Evolutionary conservation across 2,329 filamentous ascomycete genomes (phyloP).

Genomic region (Gremmenia infestans): DNA sequence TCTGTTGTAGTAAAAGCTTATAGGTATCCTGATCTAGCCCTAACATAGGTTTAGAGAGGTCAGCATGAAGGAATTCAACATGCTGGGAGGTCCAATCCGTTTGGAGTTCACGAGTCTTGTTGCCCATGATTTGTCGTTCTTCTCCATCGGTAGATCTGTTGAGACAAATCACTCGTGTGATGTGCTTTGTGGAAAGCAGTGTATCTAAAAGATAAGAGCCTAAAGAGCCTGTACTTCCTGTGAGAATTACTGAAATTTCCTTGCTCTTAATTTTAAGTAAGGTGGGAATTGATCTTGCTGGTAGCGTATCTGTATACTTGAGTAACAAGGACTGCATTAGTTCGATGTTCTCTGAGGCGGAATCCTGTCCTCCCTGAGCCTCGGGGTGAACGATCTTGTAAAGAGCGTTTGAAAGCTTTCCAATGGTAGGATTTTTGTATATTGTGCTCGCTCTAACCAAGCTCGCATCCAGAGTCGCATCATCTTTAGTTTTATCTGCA

Average conservation of each 20-base stretch:
- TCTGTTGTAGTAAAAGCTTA: slow-evolving; percentile 18
- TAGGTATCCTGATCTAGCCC: slow-evolving; percentile 36
- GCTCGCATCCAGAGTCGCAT: too few relatives aligned
- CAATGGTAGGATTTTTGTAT: too few relatives aligned
- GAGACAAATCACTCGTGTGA: slow-evolving; percentile 42
- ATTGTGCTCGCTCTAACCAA: too few relatives aligned
- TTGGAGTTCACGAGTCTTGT: slow-evolving; percentile 34
- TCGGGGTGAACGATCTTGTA: too few relatives aligned
- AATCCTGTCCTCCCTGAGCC: too few relatives aligned
- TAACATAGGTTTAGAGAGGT: slow-evolving; percentile 42
- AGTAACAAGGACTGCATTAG: slow-evolving; percentile 8
- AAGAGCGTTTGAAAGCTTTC: background rate
- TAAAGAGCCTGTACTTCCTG: slow-evolving; percentile 44
- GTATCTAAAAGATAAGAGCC: slow-evolving; percentile 42
- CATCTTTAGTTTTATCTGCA: too few relatives aligned
- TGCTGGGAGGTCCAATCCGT: slow-evolving; percentile 31
- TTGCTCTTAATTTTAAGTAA: background rate
- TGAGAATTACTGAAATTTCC: slow-evolving; percentile 33
- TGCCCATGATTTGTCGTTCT: slow-evolving; percentile 35
- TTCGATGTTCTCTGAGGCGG: background rate
- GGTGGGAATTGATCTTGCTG: background rate
- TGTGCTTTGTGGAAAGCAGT: slow-evolving; percentile 30
- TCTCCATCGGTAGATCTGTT: slow-evolving; percentile 38
- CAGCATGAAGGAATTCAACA: slow-evolving; percentile 44
- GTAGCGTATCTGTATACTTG: slow-evolving; percentile 8